phyloP scores from a whole-genome alignment of 2,329 filamentous ascomycete genomes.

The Fusarium concolor region DNA sequence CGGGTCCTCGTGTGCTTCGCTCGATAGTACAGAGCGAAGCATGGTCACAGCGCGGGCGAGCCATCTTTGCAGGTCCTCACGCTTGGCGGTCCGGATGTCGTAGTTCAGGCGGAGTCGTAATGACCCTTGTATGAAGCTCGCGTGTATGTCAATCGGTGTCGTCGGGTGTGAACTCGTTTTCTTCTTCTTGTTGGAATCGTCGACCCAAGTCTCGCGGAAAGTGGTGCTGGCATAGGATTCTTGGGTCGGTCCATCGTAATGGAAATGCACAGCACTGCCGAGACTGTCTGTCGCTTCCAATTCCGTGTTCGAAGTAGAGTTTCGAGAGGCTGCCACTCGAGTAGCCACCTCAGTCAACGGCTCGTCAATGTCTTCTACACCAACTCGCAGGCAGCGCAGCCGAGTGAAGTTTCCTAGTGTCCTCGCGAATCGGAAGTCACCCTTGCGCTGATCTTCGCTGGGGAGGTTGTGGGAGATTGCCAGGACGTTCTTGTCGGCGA shows the following conservation, averaged over 20 bases:
- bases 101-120: slow-evolving; percentile 5
- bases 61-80: slow-evolving; percentile 9
- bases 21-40: slow-evolving; percentile 7
- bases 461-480: slow-evolving; percentile 7
- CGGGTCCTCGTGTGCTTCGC: background rate
- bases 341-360: slow-evolving; percentile 9
- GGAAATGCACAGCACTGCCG: slow-evolving; percentile 6
- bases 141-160: slow-evolving; percentile 8
- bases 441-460: slow-evolving; percentile 5
- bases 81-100: slow-evolving; percentile 3
- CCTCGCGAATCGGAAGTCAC: slow-evolving; percentile 10
- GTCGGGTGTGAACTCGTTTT: slow-evolving; percentile 5
- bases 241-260: slow-evolving; percentile 10
- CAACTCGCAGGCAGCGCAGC: slow-evolving; percentile 6
- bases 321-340: slow-evolving; percentile 10
- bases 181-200: slow-evolving; percentile 6
- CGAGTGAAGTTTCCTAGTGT: slow-evolving; percentile 10
- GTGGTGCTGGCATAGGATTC: slow-evolving; percentile 3
- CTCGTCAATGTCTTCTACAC: slow-evolving; percentile 8
- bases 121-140: slow-evolving; percentile 7
- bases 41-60: slow-evolving; percentile 7
- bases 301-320: slow-evolving; percentile 10
- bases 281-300: slow-evolving; percentile 10
- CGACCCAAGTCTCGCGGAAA: slow-evolving; percentile 5
- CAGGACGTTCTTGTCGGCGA: slow-evolving; percentile 10